phyloP scores from a whole-genome alignment of 202 grass and related monocot genomes.

The Panicum hallii region DNA sequence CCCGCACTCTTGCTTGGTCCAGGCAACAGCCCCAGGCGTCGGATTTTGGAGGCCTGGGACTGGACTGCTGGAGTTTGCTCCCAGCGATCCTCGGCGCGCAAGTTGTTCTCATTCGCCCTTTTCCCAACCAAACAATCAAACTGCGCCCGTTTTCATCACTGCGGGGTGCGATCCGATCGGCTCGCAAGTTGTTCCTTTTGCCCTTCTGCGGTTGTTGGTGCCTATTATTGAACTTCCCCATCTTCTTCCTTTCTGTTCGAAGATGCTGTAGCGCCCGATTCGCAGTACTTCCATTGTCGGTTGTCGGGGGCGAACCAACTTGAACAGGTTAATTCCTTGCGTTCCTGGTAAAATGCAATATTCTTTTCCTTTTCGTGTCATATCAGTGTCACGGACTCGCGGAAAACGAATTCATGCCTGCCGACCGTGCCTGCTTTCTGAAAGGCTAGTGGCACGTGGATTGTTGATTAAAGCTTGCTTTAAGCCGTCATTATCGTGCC shows the following conservation, averaged over 20 bases:
- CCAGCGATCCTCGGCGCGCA: neutral
- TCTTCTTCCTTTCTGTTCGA: neutral
- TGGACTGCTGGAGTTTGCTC: neutral
- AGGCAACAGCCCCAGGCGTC: neutral
- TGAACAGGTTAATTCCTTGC: neutral
- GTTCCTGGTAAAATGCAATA: neutral
- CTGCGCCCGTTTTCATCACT: neutral
- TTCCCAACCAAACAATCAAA: neutral
- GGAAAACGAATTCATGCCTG: conserved; percentile 17
- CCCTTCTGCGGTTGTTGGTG: neutral
- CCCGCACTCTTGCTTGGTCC: neutral
- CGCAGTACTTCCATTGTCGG: neutral
- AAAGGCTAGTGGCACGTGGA: neutral
- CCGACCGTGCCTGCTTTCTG: neutral
- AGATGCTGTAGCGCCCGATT: neutral
- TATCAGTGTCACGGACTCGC: neutral
- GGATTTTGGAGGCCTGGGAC: neutral
- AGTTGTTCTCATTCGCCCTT: neutral
- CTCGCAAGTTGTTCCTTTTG: neutral
- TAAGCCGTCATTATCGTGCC: neutral
- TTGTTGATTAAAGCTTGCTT: neutral
- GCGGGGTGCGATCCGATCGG: neutral
- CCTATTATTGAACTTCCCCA: neutral
- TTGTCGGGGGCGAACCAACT: neutral
- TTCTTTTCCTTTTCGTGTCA: too few species aligned